These are phyloP conservation scores for Brassica juncea DNA, from an alignment of 345 rosid genomes.

Conservation along the genomic window DNA sequence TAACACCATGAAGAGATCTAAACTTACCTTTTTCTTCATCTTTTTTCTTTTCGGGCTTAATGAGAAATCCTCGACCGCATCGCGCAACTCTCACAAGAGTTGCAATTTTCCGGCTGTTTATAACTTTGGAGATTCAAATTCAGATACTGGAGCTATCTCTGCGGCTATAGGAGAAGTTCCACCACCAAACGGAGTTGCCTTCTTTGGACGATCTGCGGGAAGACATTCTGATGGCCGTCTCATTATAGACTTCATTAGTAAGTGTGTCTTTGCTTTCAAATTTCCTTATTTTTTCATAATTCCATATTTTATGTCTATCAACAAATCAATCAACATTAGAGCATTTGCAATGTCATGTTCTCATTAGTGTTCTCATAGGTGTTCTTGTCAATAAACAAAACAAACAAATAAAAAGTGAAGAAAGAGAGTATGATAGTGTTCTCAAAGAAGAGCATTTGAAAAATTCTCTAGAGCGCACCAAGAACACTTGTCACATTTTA, in stretches of 20 bases:
- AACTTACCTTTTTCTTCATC: slow-evolving; percentile 17
- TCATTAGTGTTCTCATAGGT: no score
- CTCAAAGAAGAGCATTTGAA: no score
- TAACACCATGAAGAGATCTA: slow-evolving; percentile 31
- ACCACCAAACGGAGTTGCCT: slow-evolving; percentile 70
- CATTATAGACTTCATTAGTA: slow-evolving; percentile 64
- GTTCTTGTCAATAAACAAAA: no score
- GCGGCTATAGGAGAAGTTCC: slow-evolving; percentile 53
- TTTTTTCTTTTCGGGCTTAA: slow-evolving; percentile 24
- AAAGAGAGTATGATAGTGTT: no score
- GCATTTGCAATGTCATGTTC: no score
- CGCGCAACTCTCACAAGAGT: not conserved
- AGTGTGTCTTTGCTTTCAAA: not conserved
- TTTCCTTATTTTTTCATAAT: not conserved
- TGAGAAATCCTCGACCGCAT: not conserved
- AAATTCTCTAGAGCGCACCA: no score
- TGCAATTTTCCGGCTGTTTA: slow-evolving; percentile 51
- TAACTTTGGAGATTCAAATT: slow-evolving; percentile 84
- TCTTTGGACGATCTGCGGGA: slow-evolving; percentile 69
- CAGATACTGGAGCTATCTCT: slow-evolving; percentile 68
- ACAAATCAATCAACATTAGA: not conserved
- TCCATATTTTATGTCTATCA: not conserved
- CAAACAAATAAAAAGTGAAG: no score
- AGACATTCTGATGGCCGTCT: slow-evolving; percentile 72
- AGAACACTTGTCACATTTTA: no score